A percentile compares a stretch with the other conserved stretches of the same genome.
Conservation (phyloP, 495 filamentous ascomycete genomes). For the Diplogelasinospora grovesii region DNA sequence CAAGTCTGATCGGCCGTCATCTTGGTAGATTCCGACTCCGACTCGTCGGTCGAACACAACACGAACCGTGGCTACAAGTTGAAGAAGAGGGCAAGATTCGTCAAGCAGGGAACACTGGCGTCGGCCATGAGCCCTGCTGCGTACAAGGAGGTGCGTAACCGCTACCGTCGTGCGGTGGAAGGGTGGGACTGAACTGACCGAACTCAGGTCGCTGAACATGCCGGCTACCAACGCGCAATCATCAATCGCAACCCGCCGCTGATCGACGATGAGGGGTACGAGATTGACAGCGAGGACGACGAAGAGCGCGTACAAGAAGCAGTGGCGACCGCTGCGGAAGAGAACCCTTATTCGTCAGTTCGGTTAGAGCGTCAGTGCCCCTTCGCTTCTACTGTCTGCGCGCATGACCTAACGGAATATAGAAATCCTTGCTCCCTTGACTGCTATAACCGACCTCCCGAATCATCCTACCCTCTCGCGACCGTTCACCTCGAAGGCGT, state of each 20-base stretch:
- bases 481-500: slow-evolving; percentile 71
- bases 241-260: slow-evolving; percentile 65
- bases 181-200: slow-evolving; percentile 6
- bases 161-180: background rate
- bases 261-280: slow-evolving; percentile 84
- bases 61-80: slow-evolving; percentile 93
- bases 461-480: slow-evolving; percentile 76
- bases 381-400: background rate
- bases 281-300: slow-evolving; percentile 75
- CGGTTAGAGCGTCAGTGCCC: slow-evolving; percentile 67
- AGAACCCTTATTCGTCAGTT: slow-evolving; percentile 77
- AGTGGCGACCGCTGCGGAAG: slow-evolving; percentile 62
- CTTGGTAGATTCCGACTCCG: slow-evolving; percentile 70
- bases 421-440: slow-evolving; percentile 86
- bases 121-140: slow-evolving; percentile 61
- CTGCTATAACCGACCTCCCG: slow-evolving; percentile 76
- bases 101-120: slow-evolving; percentile 69
- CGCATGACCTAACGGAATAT: slow-evolving; percentile 1
- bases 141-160: slow-evolving; percentile 71
- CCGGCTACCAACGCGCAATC: slow-evolving; percentile 76
- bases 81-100: slow-evolving; percentile 70
- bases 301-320: slow-evolving; percentile 57
- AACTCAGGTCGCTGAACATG: slow-evolving; percentile 70
- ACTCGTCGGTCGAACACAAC: slow-evolving; percentile 69
- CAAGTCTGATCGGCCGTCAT: too few relatives aligned